Percentiles rank a stretch among this genome's conserved stretches.
phyloP scores from a whole-genome alignment of 495 filamentous ascomycete genomes.

The Xylaria telfairii region DNA sequence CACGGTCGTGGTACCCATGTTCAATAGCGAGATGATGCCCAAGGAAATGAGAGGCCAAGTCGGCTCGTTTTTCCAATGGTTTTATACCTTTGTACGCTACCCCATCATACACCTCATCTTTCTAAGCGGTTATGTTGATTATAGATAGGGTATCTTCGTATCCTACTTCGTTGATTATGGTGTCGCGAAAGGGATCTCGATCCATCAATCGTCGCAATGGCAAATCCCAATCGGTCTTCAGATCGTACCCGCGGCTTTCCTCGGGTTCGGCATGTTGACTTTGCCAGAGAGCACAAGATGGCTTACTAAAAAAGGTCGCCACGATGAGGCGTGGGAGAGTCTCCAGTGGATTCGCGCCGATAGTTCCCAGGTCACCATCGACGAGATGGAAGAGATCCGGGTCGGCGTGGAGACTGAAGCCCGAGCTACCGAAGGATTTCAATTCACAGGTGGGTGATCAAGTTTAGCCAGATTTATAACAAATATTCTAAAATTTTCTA shows the following conservation, averaged over 20 bases:
- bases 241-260: constrained; percentile 50
- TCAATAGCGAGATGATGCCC: constrained; percentile 59
- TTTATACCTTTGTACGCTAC: constrained; percentile 43
- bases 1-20: constrained; percentile 61
- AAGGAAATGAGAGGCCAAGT: constrained; percentile 61
- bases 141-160: constrained; percentile 51
- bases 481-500: constrained; percentile 3
- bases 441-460: constrained; percentile 29
- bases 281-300: constrained; percentile 57
- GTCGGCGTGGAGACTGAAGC: constrained; percentile 45
- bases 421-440: constrained; percentile 36
- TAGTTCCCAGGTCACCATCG: constrained; percentile 39
- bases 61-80: constrained; percentile 48
- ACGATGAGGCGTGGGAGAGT: constrained; percentile 55
- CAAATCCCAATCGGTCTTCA: constrained; percentile 60
- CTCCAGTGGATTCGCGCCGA: constrained; percentile 57
- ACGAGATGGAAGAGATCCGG: constrained; percentile 52
- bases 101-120: not conserved
- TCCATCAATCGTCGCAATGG: constrained; percentile 52
- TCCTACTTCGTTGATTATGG: constrained; percentile 62
- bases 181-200: constrained; percentile 41
- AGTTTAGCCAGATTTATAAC: not conserved
- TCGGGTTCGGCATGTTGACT: constrained; percentile 53
- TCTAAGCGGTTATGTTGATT: not conserved
- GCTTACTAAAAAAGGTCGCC: constrained; percentile 53